Percentiles rank a stretch among this genome's conserved stretches.
Conservation (phyloP, 495 filamentous ascomycete genomes). For the Penicillium herquei region DNA sequence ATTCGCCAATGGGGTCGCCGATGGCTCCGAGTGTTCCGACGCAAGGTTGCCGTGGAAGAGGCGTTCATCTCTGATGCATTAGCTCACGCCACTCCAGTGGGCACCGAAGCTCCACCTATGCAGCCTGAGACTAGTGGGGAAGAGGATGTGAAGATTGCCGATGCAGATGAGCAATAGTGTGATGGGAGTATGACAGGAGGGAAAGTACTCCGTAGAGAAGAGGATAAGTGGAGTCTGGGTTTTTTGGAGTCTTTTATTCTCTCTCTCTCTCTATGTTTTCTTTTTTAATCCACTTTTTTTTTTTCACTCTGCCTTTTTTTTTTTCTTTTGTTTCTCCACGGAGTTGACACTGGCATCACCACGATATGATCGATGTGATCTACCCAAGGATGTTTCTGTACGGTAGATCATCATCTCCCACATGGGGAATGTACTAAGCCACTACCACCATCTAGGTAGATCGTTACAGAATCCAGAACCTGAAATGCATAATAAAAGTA, state of each 20-base stretch:
- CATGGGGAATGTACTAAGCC: not conserved
- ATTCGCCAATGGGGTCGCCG: conserved; percentile 78
- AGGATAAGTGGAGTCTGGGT: not conserved
- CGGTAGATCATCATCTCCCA: not conserved
- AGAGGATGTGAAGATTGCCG: conserved; percentile 33
- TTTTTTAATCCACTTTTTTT: not conserved
- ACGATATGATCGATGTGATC: too few relatives aligned
- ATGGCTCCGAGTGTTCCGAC: conserved; percentile 81
- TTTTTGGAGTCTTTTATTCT: not conserved
- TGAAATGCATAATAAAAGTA: too few relatives aligned
- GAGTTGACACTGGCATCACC: not conserved
- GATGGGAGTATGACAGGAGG: not conserved
- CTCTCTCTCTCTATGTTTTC: not conserved
- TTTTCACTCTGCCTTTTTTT: not conserved
- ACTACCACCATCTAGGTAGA: not conserved
- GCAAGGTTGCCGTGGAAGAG: conserved; percentile 84
- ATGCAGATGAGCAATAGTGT: conserved; percentile 26
- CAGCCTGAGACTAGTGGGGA: not conserved
- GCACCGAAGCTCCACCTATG: conserved; percentile 30
- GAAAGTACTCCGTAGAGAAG: not conserved
- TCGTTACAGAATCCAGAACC: too few relatives aligned
- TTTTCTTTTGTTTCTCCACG: not conserved
- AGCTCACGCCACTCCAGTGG: conserved; percentile 35
- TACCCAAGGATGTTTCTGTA: not conserved
- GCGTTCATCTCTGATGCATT: conserved; percentile 48